A percentile compares a stretch with the other conserved stretches of the same genome.
phyloP scores from a whole-genome alignment of 2,329 filamentous ascomycete genomes.

The Colletotrichum musae region DNA sequence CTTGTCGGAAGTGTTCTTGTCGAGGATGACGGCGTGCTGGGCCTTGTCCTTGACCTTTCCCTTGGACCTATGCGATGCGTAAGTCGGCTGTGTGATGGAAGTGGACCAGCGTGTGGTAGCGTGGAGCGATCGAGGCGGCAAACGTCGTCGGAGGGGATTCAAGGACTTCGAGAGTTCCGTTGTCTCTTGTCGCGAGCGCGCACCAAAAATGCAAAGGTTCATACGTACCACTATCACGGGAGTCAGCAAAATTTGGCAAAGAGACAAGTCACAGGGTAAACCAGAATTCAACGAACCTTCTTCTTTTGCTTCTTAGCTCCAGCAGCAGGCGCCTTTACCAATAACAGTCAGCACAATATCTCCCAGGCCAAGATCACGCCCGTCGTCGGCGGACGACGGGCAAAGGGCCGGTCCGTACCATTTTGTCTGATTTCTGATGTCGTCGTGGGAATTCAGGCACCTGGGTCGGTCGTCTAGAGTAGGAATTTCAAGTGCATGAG shows the following conservation, averaged over 20 bases:
- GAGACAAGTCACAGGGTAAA: neutral
- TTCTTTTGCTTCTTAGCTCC: slow-evolving; percentile 68
- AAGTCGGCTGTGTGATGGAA: slow-evolving; percentile 28
- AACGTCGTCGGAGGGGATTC: slow-evolving; percentile 19
- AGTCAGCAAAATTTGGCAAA: slow-evolving; percentile 26
- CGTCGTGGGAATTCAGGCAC: slow-evolving; percentile 40
- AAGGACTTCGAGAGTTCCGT: neutral
- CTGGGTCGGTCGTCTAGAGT: slow-evolving; percentile 35
- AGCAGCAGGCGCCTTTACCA: slow-evolving; percentile 57
- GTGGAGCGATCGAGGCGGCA: slow-evolving; percentile 6
- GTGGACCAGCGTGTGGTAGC: neutral
- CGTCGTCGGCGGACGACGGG: neutral
- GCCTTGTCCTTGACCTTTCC: slow-evolving; percentile 99
- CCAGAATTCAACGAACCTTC: slow-evolving; percentile 48
- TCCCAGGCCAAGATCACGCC: slow-evolving; percentile 5
- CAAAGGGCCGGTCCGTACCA: slow-evolving; percentile 29
- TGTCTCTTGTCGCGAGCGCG: slow-evolving; percentile 14
- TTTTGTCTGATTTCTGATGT: slow-evolving; percentile 42
- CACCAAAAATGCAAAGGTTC: neutral
- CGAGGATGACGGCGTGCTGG: slow-evolving; percentile 98
- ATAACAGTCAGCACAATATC: slow-evolving; percentile 28
- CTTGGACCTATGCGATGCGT: slow-evolving; percentile 52
- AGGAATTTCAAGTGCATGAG: slow-evolving; percentile 35
- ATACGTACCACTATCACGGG: slow-evolving; percentile 51
- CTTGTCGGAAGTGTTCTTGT: slow-evolving; percentile 97